Evolutionary conservation across 208 protist species (phyloP).

Genomic region (Plasmodiophora brassicae): DNA sequence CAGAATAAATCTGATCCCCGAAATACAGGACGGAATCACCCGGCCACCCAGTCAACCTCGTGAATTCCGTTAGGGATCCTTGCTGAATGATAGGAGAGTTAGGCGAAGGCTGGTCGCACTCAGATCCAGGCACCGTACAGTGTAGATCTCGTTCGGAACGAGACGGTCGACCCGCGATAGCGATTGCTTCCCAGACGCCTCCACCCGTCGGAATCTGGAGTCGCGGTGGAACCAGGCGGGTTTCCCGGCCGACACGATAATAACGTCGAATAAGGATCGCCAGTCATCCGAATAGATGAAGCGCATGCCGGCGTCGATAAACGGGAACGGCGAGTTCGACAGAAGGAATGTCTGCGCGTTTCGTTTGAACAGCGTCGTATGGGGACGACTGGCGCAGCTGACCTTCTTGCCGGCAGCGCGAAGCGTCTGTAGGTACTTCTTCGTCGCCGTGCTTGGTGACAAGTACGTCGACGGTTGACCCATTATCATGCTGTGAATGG

Average conservation of each 20-base stretch:
- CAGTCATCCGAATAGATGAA: conserved; percentile 27
- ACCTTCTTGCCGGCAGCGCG: neutral
- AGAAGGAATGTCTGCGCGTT: neutral
- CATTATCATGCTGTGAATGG: neutral
- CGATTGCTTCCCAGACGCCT: neutral
- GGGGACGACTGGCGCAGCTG: neutral
- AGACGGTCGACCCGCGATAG: neutral
- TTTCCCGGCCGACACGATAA: neutral
- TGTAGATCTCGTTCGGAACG: neutral
- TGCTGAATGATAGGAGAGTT: neutral
- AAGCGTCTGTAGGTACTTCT: neutral
- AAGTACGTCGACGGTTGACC: neutral
- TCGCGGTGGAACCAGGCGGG: neutral
- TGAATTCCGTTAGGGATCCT: conserved; percentile 11
- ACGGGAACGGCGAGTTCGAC: neutral
- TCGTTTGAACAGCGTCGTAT: neutral
- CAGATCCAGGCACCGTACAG: too few relatives aligned
- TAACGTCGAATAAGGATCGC: neutral
- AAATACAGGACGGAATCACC: conserved; percentile 17
- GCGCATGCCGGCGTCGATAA: neutral
- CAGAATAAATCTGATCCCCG: conserved; percentile 19
- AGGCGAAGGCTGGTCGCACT: too few relatives aligned
- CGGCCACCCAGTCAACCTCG: neutral
- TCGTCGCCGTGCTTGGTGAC: neutral
- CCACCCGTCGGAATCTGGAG: neutral